Conservation (phyloP, 148 eudicot species). For the Rhododendron vialii region DNA sequence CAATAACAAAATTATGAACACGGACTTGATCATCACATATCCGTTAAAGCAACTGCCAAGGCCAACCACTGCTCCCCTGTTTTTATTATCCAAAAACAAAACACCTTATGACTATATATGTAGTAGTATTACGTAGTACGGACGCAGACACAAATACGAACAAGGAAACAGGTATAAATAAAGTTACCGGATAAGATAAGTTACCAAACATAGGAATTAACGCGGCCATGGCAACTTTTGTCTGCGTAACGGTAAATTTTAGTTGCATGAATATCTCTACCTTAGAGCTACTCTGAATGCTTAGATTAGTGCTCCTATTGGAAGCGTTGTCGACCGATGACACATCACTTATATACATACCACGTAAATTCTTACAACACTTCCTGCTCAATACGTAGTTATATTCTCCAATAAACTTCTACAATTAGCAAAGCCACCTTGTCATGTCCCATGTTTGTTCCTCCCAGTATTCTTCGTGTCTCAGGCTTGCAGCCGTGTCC, state of each 20-base stretch:
- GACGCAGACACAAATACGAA: background rate
- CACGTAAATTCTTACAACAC: background rate
- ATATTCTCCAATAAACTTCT: background rate
- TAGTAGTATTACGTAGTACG: too few relatives aligned
- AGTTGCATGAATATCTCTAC: too few relatives aligned
- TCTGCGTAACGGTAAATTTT: too few relatives aligned
- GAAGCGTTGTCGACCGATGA: background rate
- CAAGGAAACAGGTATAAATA: background rate
- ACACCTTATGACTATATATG: background rate
- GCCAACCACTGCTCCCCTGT: background rate
- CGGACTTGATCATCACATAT: slow-evolving; percentile 7
- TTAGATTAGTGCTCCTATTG: background rate
- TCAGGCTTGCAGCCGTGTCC: background rate
- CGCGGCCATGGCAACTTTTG: background rate
- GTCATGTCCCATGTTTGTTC: background rate
- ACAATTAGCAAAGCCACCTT: background rate
- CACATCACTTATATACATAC: background rate
- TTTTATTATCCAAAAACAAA: background rate
- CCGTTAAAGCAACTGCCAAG: slow-evolving; percentile 1
- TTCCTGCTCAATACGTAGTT: background rate
- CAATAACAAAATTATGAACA: background rate
- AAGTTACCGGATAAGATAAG: background rate
- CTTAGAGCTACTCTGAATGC: background rate
- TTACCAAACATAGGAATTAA: background rate
- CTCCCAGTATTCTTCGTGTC: background rate